A percentile compares a stretch with the other conserved stretches of the same genome.
phyloP scores from a whole-genome alignment of 371 early-diverging fungal genomes.

The Mortierella sp. region DNA sequence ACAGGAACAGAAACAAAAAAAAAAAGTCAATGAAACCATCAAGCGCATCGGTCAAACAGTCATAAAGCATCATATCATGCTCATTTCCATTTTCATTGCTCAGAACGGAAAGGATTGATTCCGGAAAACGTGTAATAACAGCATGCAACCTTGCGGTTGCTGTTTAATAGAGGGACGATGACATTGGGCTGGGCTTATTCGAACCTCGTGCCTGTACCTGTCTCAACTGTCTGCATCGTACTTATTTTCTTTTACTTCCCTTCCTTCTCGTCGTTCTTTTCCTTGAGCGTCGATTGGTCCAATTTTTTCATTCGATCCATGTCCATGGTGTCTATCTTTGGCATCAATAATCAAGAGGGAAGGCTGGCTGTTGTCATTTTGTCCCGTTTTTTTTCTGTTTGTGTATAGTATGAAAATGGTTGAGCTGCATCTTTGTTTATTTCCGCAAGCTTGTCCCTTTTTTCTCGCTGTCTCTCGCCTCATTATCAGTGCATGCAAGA shows the following conservation, averaged over 20 bases:
- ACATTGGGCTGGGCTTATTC: no score
- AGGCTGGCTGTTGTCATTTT: background rate
- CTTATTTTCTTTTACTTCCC: background rate
- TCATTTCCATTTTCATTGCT: background rate
- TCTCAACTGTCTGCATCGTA: background rate
- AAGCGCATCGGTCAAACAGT: background rate
- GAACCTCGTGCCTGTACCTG: background rate
- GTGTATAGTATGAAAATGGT: background rate
- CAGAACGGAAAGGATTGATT: background rate
- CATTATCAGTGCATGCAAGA: background rate
- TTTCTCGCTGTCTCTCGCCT: background rate
- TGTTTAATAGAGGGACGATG: no score
- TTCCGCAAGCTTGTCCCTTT: background rate
- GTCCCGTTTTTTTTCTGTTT: background rate
- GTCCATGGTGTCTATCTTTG: slow-evolving; percentile 1
- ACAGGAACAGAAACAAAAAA: background rate
- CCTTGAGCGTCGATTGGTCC: background rate
- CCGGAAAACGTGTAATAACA: background rate
- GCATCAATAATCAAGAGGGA: background rate
- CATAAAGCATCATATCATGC: background rate
- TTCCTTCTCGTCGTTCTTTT: background rate
- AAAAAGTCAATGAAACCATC: no score
- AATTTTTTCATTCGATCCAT: background rate
- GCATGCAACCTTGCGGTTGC: background rate
- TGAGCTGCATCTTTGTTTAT: background rate